Evolutionary conservation across 805 yeast genomes (phyloP).

Genomic region (Candida succiphila): DNA sequence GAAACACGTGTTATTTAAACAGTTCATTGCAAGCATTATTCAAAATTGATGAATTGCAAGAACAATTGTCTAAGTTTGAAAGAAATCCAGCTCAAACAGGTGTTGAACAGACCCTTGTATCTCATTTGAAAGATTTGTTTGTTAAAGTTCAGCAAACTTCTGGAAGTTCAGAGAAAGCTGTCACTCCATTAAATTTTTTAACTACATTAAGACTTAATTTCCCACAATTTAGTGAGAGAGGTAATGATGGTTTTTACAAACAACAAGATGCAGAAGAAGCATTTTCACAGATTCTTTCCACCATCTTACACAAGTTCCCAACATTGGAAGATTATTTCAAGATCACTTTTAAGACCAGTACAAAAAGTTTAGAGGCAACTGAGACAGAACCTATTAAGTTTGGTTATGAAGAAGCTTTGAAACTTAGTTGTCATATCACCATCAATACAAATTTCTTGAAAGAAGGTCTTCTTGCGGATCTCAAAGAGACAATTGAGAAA

Average conservation of each 20-base stretch:
- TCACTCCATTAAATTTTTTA: conserved; percentile 63
- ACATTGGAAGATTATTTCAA: conserved; percentile 51
- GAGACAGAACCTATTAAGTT: conserved; percentile 35
- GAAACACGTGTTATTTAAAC: conserved; percentile 73
- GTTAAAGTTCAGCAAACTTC: conserved; percentile 30
- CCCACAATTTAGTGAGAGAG: conserved; percentile 88
- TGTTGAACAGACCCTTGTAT: conserved; percentile 17
- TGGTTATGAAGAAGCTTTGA: conserved; percentile 50
- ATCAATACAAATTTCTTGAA: conserved; percentile 78
- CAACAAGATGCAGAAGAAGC: conserved; percentile 99
- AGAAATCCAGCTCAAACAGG: conserved; percentile 5
- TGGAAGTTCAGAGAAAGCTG: conserved; percentile 22
- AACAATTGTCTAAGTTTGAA: conserved; percentile 17
- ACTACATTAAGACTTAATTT: conserved; percentile 52
- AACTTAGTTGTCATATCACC: conserved; percentile 83
- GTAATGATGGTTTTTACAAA: conserved; percentile 59
- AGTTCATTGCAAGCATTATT: conserved; percentile 53
- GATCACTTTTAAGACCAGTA: conserved; percentile 51
- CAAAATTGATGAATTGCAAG: conserved; percentile 32
- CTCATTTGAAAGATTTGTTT: conserved; percentile 32
- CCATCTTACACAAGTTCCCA: conserved; percentile 37
- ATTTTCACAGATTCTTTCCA: conserved; percentile 63
- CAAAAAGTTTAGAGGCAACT: conserved; percentile 43
- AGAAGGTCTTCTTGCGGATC: conserved; percentile 70
- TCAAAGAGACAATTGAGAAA: conserved; percentile 72